These are phyloP conservation scores for Akanthomyces lecanii DNA, from an alignment of 2,329 filamentous ascomycete species.

Conservation along the genomic window DNA sequence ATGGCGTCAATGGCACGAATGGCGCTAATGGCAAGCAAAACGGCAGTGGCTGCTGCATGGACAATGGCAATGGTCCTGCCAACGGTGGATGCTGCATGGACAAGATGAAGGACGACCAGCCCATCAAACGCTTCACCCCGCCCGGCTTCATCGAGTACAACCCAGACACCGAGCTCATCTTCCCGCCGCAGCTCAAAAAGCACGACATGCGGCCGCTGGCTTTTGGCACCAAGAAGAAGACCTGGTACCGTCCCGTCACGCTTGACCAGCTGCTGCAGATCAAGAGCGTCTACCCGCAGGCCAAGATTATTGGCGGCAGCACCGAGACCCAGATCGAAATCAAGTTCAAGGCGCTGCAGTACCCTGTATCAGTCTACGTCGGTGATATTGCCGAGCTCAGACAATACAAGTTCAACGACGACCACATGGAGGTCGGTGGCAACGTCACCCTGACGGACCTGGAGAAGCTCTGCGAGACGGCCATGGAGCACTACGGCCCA, in stretches of 20 bases:
- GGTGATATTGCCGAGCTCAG: conserved; percentile 88
- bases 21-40: background rate
- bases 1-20: background rate
- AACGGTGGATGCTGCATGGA: conserved; percentile 65
- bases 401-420: conserved; percentile 73
- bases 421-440: conserved; percentile 85
- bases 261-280: conserved; percentile 86
- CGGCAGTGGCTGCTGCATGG: conserved; percentile 67
- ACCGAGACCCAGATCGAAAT: conserved; percentile 98
- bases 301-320: conserved; percentile 93
- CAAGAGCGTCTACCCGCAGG: conserved; percentile 76
- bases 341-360: conserved; percentile 94
- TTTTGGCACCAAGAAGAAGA: conserved; percentile 92
- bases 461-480: conserved; percentile 76
- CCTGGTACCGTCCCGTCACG: conserved; percentile 87
- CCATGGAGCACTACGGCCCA: conserved; percentile 72
- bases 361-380: conserved; percentile 84
- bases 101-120: conserved; percentile 46
- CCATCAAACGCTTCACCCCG: conserved; percentile 68
- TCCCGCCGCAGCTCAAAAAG: conserved; percentile 79
- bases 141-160: conserved; percentile 94
- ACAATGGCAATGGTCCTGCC: conserved; percentile 45
- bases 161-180: conserved; percentile 90
- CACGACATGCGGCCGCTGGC: conserved; percentile 76
- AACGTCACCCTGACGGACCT: conserved; percentile 91